phyloP scores from a whole-genome alignment of 805 yeast species.

The Ogataea pilisensis region DNA sequence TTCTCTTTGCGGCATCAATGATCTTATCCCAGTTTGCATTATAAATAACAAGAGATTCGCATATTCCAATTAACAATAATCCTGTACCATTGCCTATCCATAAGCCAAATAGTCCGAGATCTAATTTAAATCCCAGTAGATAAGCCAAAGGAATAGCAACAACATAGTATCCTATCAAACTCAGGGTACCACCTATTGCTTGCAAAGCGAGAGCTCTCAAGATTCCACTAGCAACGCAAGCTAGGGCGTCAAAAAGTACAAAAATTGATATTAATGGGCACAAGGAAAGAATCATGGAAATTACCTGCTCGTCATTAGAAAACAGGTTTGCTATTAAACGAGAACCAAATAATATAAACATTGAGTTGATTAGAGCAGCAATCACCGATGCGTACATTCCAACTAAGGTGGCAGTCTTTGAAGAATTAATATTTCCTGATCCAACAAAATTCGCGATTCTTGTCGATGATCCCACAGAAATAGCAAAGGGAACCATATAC shows the following conservation, averaged over 20 bases:
- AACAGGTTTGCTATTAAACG: slow-evolving; percentile 52
- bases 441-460: slow-evolving; percentile 55
- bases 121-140: slow-evolving; percentile 47
- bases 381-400: slow-evolving; percentile 35
- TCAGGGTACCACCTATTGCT: slow-evolving; percentile 64
- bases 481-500: slow-evolving; percentile 55
- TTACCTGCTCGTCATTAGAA: slow-evolving; percentile 58
- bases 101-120: slow-evolving; percentile 53
- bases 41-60: slow-evolving; percentile 44
- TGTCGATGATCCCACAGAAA: slow-evolving; percentile 52
- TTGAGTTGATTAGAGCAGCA: slow-evolving; percentile 37
- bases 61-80: slow-evolving; percentile 46
- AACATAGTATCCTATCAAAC: slow-evolving; percentile 65
- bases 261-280: slow-evolving; percentile 64
- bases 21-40: slow-evolving; percentile 52
- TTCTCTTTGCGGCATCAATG: slow-evolving; percentile 27
- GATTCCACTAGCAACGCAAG: slow-evolving; percentile 68
- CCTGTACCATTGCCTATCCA: slow-evolving; percentile 77
- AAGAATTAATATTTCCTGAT: slow-evolving; percentile 29
- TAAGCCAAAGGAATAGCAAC: slow-evolving; percentile 68
- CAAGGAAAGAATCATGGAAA: slow-evolving; percentile 44
- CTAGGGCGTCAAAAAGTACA: slow-evolving; percentile 66
- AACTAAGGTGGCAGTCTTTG: slow-evolving; percentile 38
- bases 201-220: slow-evolving; percentile 77
- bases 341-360: slow-evolving; percentile 43